Evolutionary conservation across 2,329 filamentous ascomycete species (phyloP).

Genomic region (Plenodomus biglobosus): DNA sequence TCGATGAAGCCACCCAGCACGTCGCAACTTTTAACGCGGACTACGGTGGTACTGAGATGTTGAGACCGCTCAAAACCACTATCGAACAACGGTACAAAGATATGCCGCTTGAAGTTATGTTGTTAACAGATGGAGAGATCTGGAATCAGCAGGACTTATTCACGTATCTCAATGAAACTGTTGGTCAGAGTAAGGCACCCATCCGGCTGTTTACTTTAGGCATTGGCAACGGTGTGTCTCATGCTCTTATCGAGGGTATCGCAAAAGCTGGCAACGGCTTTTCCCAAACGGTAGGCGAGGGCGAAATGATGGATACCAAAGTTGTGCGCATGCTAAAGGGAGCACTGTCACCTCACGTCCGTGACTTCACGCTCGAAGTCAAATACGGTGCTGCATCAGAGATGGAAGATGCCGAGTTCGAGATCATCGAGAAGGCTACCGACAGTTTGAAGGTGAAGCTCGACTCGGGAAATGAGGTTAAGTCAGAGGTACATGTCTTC

Average conservation of each 20-base stretch:
- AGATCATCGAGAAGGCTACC: slow-evolving; percentile 62
- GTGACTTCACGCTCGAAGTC: slow-evolving; percentile 64
- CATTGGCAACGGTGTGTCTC: slow-evolving; percentile 57
- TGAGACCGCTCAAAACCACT: slow-evolving; percentile 50
- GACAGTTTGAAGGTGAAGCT: slow-evolving; percentile 51
- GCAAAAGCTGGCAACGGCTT: slow-evolving; percentile 61
- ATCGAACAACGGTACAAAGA: slow-evolving; percentile 52
- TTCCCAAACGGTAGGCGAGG: slow-evolving; percentile 61
- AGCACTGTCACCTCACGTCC: slow-evolving; percentile 66
- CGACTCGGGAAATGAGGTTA: slow-evolving; percentile 19
- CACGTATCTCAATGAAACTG: slow-evolving; percentile 49
- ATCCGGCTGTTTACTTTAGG: slow-evolving; percentile 61
- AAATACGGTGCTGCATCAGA: slow-evolving; percentile 52
- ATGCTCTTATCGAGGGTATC: slow-evolving; percentile 61
- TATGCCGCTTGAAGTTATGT: slow-evolving; percentile 55
- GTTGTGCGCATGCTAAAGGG: slow-evolving; percentile 75
- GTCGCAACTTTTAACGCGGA: slow-evolving; percentile 48
- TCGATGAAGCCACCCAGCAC: slow-evolving; percentile 49
- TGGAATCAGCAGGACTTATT: slow-evolving; percentile 55
- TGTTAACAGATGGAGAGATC: slow-evolving; percentile 60
- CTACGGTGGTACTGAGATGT: slow-evolving; percentile 59
- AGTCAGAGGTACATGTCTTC: slow-evolving; percentile 10
- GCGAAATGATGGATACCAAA: slow-evolving; percentile 68
- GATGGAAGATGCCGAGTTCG: slow-evolving; percentile 56
- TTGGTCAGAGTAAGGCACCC: slow-evolving; percentile 45